A percentile compares a stretch with the other conserved stretches of the same genome.
Conservation (phyloP, 2,329 filamentous ascomycete species). For the Lachnellula suecica region DNA sequence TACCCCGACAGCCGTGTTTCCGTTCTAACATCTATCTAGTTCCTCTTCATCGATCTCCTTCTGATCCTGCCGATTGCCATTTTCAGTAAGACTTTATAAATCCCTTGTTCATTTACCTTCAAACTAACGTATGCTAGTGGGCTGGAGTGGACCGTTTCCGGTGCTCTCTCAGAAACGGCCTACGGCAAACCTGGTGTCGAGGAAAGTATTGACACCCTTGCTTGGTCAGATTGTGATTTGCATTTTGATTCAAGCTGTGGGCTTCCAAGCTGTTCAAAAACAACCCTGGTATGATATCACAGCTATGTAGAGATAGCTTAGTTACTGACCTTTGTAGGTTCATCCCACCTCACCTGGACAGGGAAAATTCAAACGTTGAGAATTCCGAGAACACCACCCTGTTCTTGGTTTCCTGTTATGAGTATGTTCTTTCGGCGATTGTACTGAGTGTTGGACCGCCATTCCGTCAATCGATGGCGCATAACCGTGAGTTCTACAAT, state of each 20-base stretch:
- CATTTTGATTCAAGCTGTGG: conserved; percentile 72
- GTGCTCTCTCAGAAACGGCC: conserved; percentile 80
- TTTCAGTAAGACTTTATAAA: conserved; percentile 71
- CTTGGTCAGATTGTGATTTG: conserved; percentile 85
- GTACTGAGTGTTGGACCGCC: conserved; percentile 89
- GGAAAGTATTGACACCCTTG: conserved; percentile 87
- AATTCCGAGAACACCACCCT: conserved; percentile 94
- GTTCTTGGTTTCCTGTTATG: conserved; percentile 88
- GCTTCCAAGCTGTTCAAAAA: conserved; percentile 70
- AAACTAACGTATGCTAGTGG: conserved; percentile 67
- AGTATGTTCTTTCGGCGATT: conserved; percentile 89
- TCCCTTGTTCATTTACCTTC: no score
- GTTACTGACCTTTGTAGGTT: conserved; percentile 50
- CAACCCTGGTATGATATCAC: conserved; percentile 67
- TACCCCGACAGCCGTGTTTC: no score
- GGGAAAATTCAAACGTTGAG: conserved; percentile 77
- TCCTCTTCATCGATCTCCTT: conserved; percentile 89
- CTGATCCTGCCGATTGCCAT: conserved; percentile 95
- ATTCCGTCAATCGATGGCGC: conserved; percentile 76
- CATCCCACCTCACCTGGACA: conserved; percentile 73
- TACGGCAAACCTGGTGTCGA: conserved; percentile 86
- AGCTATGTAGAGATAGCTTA: not conserved
- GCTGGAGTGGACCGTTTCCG: conserved; percentile 86
- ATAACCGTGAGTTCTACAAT: conserved; percentile 65
- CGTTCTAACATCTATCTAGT: no score